Conservation (phyloP, 306 rosid genomes). For the Hylodesmum podocarpum region DNA sequence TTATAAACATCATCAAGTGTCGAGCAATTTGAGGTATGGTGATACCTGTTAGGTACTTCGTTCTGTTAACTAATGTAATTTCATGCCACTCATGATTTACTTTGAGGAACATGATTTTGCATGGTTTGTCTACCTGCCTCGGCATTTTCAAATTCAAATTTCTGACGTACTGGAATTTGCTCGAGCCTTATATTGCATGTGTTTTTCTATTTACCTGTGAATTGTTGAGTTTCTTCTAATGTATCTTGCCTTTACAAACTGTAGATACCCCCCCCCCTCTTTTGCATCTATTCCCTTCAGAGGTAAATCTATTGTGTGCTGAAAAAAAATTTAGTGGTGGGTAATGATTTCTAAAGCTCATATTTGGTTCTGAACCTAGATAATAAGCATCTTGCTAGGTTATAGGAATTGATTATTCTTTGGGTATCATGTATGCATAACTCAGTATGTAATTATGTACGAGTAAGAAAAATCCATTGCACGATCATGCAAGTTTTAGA, state of each 20-base stretch:
- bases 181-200: neutral
- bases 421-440: too few relatives aligned
- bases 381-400: neutral
- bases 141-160: constrained; percentile 1
- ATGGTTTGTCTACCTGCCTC: neutral
- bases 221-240: neutral
- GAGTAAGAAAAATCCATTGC: too few relatives aligned
- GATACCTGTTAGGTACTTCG: neutral
- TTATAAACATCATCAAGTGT: neutral
- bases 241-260: neutral
- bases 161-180: neutral
- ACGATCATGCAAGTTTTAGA: too few relatives aligned
- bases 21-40: neutral
- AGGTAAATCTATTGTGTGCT: neutral
- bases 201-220: neutral
- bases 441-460: too few relatives aligned
- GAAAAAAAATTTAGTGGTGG: neutral
- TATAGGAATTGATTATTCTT: too few relatives aligned
- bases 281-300: neutral
- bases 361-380: neutral
- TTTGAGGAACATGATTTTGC: neutral
- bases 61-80: neutral
- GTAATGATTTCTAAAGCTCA: neutral
- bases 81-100: neutral
- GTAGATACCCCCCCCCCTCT: neutral